These are phyloP conservation scores for Pyronema omphalodes DNA, from an alignment of 495 filamentous ascomycete genomes.

Conservation along the genomic window DNA sequence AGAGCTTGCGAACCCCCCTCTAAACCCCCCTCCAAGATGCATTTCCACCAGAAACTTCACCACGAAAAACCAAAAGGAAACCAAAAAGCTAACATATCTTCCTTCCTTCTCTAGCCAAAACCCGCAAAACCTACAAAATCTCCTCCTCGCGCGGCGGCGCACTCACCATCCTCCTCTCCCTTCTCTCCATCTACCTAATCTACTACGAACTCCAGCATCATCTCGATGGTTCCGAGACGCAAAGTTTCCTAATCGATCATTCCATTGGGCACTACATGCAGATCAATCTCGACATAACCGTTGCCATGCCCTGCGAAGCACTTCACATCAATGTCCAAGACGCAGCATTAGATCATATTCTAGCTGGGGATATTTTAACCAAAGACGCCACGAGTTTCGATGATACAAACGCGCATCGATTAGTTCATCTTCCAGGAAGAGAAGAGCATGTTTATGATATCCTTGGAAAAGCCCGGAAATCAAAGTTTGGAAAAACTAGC, in stretches of 20 bases:
- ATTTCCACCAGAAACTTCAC: too few relatives aligned
- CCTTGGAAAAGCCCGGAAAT: constrained; percentile 38
- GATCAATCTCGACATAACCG: constrained; percentile 86
- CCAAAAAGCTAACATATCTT: too few relatives aligned
- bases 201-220: constrained; percentile 61
- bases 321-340: constrained; percentile 96
- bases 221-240: constrained; percentile 63
- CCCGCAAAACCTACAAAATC: constrained; percentile 70
- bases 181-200: constrained; percentile 52
- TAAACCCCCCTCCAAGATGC: too few relatives aligned
- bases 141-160: constrained; percentile 68
- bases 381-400: constrained; percentile 65
- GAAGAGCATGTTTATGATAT: constrained; percentile 61
- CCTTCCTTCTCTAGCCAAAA: constrained; percentile 46
- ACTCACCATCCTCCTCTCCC: constrained; percentile 70
- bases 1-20: constrained; percentile 19
- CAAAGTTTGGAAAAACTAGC: constrained; percentile 48
- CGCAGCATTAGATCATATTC: constrained; percentile 74
- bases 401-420: constrained; percentile 43
- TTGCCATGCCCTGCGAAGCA: constrained; percentile 76
- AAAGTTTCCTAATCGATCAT: constrained; percentile 89
- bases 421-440: constrained; percentile 37
- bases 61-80: too few relatives aligned
- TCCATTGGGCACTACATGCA: constrained; percentile 71
- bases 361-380: constrained; percentile 55